Evolutionary conservation across 495 filamentous ascomycete genomes (phyloP).

Genomic region (Pseudevernia furfuracea): DNA sequence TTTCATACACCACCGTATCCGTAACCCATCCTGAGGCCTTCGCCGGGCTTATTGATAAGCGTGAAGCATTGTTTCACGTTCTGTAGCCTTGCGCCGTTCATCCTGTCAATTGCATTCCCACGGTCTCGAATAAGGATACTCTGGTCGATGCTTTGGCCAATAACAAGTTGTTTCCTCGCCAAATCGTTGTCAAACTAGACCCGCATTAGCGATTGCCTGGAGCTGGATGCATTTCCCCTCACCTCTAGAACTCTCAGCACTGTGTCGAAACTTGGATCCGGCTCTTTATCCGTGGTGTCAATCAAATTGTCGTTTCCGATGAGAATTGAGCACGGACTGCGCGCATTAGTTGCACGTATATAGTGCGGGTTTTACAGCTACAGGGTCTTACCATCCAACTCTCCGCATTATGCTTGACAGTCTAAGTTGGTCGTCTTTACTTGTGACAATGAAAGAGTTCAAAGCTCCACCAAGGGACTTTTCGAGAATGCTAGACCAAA

Average conservation of each 20-base stretch:
- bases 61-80: slow-evolving; percentile 69
- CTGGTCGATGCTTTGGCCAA: slow-evolving; percentile 77
- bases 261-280: slow-evolving; percentile 63
- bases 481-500: slow-evolving; percentile 83
- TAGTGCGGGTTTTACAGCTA: neutral
- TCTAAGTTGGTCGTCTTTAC: slow-evolving; percentile 56
- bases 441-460: slow-evolving; percentile 72
- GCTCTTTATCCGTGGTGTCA: slow-evolving; percentile 60
- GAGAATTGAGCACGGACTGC: slow-evolving; percentile 52
- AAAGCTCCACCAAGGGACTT: slow-evolving; percentile 56
- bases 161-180: slow-evolving; percentile 73
- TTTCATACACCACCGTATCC: slow-evolving; percentile 36
- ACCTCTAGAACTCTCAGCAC: slow-evolving; percentile 68
- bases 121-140: slow-evolving; percentile 65
- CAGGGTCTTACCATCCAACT: slow-evolving; percentile 41
- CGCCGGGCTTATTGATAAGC: slow-evolving; percentile 48
- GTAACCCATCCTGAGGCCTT: slow-evolving; percentile 57
- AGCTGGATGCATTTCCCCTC: slow-evolving; percentile 12
- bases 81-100: slow-evolving; percentile 54
- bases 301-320: slow-evolving; percentile 56
- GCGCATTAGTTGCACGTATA: slow-evolving; percentile 15
- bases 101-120: slow-evolving; percentile 55
- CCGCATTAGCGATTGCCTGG: slow-evolving; percentile 16
- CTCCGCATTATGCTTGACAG: slow-evolving; percentile 57
- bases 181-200: slow-evolving; percentile 65